A percentile compares a stretch with the other conserved stretches of the same genome.
Evolutionary conservation across 306 rosid genomes (phyloP).

Genomic region (Purshia tridentata): DNA sequence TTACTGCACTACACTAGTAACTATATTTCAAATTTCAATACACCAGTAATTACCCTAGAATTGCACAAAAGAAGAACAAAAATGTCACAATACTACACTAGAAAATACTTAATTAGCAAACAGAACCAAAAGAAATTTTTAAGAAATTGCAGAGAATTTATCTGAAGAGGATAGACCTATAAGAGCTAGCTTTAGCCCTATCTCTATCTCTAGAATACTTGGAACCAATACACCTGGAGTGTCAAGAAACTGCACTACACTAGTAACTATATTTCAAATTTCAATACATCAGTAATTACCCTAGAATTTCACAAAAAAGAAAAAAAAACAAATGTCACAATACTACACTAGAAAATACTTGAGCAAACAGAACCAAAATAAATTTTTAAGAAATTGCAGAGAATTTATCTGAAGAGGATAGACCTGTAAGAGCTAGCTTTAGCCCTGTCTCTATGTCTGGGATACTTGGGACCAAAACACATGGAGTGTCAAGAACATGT

Average conservation of each 20-base stretch:
- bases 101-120: too few species aligned
- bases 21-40: too few species aligned
- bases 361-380: not conserved
- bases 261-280: too few species aligned
- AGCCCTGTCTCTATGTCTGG: conserved; percentile 86
- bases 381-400: not conserved
- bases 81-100: too few species aligned
- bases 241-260: conserved; percentile 51
- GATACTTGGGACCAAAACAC: conserved; percentile 87
- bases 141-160: not conserved
- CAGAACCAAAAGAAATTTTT: not conserved
- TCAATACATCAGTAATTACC: too few species aligned
- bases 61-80: too few species aligned
- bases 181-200: conserved; percentile 89
- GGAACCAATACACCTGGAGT: conserved; percentile 97
- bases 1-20: too few species aligned
- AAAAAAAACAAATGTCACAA: not conserved
- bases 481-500: conserved; percentile 89
- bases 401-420: not conserved
- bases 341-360: too few species aligned
- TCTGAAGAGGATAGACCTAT: conserved; percentile 44
- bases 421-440: conserved; percentile 90
- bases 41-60: too few species aligned
- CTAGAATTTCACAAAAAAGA: too few species aligned
- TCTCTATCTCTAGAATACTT: conserved; percentile 79